Evolutionary conservation across 2,329 filamentous ascomycete genomes (phyloP), one percentile per base, ranked within the genome.

Genomic region (Coniella lustricola): DNA sequence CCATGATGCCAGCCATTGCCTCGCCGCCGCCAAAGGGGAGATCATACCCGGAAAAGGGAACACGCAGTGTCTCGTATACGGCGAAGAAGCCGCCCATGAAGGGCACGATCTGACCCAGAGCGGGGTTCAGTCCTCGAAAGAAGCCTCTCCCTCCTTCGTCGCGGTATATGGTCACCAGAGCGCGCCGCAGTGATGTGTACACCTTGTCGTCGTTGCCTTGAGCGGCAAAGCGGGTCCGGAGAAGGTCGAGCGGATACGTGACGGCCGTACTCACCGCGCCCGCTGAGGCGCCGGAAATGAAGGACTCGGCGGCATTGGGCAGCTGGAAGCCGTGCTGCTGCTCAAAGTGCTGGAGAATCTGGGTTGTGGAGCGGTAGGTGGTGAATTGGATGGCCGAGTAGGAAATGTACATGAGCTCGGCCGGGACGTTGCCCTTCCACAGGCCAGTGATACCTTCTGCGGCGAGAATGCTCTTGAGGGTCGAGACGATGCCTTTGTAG

Each of bases 21-120:
- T 97, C 90, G 2, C 85, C 85, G 14, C 83, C 84, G 17, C 90
- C 87, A 64, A 85, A 84, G 0, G 83, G 84, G 56, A 87, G 63
- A 9, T 76, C 64, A 16, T 82, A 58, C 5, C 62, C 60, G 7
- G 72, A 71, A 39, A 91, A 65, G 0, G 76, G 77, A 7, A 79
- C 63, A 5, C 87, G 75, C 44, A 95, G 69, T 9, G 76, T 74
- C 66, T 98, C 93, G 69, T 97, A 98, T 35, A 82, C 78, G 31
- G 87, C 79, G 67, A 98, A 98, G 71, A 98, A 97, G 2, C 95
- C 74, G 13, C 93, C 93, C 93, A 98, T 98, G 64, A 91, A 95
- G 2, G 93, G 93, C 9, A 95, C 81, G 42, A 97, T 93, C 70
- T 96, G 90, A 21, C 76, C 84, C 18, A 97, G 72, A 0, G 85